Base-by-base conservation (phyloP, 1,284 basidiomycete species). In the Termitomyces sp. region DNA sequence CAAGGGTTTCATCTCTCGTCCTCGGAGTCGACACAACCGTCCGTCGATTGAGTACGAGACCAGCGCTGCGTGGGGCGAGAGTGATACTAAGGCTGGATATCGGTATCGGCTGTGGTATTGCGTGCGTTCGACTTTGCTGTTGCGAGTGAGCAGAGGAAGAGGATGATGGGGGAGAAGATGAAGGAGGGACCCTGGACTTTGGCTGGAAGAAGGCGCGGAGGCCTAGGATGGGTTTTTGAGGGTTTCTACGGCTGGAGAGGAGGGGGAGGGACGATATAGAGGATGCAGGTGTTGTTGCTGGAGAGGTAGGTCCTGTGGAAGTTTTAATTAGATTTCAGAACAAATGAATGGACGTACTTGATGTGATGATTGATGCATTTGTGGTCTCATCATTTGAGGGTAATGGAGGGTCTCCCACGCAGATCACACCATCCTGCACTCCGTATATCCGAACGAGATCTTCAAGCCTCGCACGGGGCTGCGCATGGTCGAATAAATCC, bases 401-500 rank as follows among this genome's bases (percentile, higher is more conserved):
- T 35, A 57, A 58, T 43, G 52, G 60, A 10, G 45, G 30, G 1
- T 24, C 0, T 3, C 47, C 50, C n/a, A 74, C 76, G 13, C 35
- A 24, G 8, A 42, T 14, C 0, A 49, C 30, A 6, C 48, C 48
- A 2, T 14, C 10, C 5, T 11, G 71, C 0, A 75, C 59, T n/a
- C 86, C 87, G 58, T 83, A 80, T 4, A 69, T 59, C 44, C 81
- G 68, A 5, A 90, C 72, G 44, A 91, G 75, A 66, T 91, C 88
- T 64, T 91, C 88, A 19, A 86, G 65, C 24, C 88, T 72, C 35
- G 79, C 79, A 46, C 80, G 78, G 8, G 88, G 88, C 68, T 90
- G 86, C 62, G 75, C 76, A 52, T 87, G 76, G 55, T 86, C 83
- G 65, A 91, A 91, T 14, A 91, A 69, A 60, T 91, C 88, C 56